Percentiles rank a stretch among this genome's conserved stretches.
Conservation (phyloP, 208 protist species). For the Endotrypanum monterogeii region DNA sequence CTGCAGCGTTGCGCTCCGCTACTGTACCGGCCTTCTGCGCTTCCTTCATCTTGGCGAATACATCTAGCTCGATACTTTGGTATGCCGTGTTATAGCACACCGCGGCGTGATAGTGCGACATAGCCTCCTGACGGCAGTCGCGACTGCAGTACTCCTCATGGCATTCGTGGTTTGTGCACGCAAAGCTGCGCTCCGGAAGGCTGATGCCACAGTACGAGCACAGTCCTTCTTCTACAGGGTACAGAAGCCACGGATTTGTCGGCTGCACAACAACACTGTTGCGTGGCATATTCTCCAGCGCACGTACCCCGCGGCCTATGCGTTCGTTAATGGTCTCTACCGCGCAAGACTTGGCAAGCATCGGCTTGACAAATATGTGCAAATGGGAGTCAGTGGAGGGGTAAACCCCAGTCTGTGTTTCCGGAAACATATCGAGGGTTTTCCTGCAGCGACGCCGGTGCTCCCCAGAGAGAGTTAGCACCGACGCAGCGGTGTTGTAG, state of each 20-base stretch:
- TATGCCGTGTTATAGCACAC: slow-evolving; percentile 75
- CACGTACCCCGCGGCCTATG: slow-evolving; percentile 61
- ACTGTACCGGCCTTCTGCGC: slow-evolving; percentile 37
- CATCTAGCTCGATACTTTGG: slow-evolving; percentile 79
- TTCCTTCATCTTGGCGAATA: slow-evolving; percentile 71
- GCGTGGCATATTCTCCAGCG: slow-evolving; percentile 34
- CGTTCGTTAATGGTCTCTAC: slow-evolving; percentile 36
- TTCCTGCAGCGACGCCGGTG: slow-evolving; percentile 61
- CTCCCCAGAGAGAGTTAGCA: slow-evolving; percentile 57
- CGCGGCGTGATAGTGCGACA: slow-evolving; percentile 62
- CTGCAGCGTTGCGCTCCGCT: slow-evolving; percentile 59
- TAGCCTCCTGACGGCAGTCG: slow-evolving; percentile 67
- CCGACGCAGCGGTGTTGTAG: slow-evolving; percentile 73
- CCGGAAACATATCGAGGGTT: slow-evolving; percentile 58
- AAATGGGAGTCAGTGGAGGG: slow-evolving; percentile 69
- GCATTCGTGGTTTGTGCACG: slow-evolving; percentile 68
- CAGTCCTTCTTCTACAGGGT: slow-evolving; percentile 59
- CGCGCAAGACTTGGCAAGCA: slow-evolving; percentile 49
- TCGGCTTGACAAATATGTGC: slow-evolving; percentile 79
- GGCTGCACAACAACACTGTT: slow-evolving; percentile 43
- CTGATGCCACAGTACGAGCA: slow-evolving; percentile 62
- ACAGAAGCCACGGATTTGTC: slow-evolving; percentile 67
- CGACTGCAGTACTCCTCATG: slow-evolving; percentile 92
- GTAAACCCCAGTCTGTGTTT: slow-evolving; percentile 58
- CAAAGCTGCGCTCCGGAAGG: slow-evolving; percentile 70